Base-by-base conservation (phyloP, 2,329 filamentous ascomycete genomes). In the Cylindrodendrum hubeiense region DNA sequence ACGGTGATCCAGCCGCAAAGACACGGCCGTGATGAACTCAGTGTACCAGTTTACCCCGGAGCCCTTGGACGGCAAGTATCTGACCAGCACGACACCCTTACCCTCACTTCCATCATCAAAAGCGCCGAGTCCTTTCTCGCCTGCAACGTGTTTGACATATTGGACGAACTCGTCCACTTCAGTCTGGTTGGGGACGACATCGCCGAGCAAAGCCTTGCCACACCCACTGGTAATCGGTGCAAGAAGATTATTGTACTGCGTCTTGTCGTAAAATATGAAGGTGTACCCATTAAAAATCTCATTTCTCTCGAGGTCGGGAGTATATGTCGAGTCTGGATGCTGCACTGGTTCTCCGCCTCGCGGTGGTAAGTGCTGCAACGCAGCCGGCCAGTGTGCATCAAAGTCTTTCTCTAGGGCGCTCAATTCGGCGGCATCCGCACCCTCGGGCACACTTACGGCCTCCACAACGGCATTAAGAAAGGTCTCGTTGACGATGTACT, bases 251-350 rank as follows among this genome's bases (percentile, higher is more conserved):
- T 93, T 89, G 77, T 90, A 94, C 77, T 98, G 95, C 3, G 83
- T 83, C 57, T 87, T 79, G 58, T 95, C 90, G 69, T 95, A 91
- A 74, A 98, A 97, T 4, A 99, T 85, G 75, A 98, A 98, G 0
- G 91, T 95, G 74, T 95, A 96, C 3, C 93, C 93, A 12, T 93
- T 89, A 71, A 99, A 98, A 1, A 99, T 84, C 28, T 90, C 89
- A 8, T 83, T 82, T 21, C 96, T 87, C 17, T 81, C 79, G 0
- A 83, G 69, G 67, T 95, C 88, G 0, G 96, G 95, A 8, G 86
- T 84, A 75, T 97, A 95, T 13, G 89, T 87, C n/a, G 88, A 86
- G 10, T 88, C 83, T 0, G 90, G 87, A 51, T 91, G 87, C 37
- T 90, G 84, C 3, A 90, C 87, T 0, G 92, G 92, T 77, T 98